A percentile compares a stretch with the other conserved stretches of the same genome.
Conservation (phyloP, 2,329 filamentous ascomycete species). For the Sordariomycetes sp. region DNA sequence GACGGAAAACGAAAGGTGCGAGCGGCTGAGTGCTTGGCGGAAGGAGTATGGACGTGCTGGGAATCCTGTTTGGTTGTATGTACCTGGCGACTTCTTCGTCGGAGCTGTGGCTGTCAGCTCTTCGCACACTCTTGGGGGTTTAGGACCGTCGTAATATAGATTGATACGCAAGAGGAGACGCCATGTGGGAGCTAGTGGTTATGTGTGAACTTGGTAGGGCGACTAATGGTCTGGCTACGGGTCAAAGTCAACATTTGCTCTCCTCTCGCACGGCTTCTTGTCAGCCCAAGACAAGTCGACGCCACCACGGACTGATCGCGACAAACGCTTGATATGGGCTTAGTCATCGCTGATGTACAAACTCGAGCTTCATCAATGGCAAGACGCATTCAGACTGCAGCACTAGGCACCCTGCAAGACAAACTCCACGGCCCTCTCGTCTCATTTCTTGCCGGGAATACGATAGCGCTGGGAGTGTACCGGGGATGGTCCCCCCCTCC, state of each 20-base stretch:
- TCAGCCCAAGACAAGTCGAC: too few species aligned
- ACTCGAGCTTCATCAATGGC: neutral
- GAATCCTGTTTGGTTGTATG: neutral
- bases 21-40: neutral
- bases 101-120: neutral
- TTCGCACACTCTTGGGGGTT: neutral
- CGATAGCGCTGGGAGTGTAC: too few species aligned
- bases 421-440: neutral
- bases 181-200: neutral
- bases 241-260: neutral
- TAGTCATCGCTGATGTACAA: neutral
- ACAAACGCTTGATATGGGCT: neutral
- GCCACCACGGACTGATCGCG: too few species aligned
- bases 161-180: neutral
- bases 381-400: too few species aligned
- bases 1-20: neutral
- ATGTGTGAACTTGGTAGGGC: neutral
- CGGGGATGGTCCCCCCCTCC: neutral
- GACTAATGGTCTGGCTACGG: neutral
- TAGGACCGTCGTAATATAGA: constrained; percentile 1
- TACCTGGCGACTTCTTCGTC: neutral
- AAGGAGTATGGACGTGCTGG: neutral
- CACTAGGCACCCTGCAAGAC: neutral
- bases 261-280: neutral
- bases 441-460: neutral